Base-by-base conservation (phyloP, 345 rosid genomes). In the Orychophragmus violaceus region DNA sequence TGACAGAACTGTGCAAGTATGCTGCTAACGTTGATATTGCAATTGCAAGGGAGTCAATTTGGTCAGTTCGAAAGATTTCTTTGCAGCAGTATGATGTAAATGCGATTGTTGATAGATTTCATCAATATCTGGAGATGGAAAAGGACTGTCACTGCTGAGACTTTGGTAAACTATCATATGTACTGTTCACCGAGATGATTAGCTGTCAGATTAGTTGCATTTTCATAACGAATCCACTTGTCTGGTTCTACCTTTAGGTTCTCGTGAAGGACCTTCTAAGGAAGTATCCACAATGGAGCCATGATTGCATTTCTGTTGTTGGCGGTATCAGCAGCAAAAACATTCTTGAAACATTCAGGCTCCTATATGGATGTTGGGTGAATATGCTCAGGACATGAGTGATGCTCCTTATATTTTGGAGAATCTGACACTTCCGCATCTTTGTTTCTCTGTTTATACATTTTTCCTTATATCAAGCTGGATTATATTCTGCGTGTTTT, bases 241-340 rank as follows among this genome's bases (percentile, higher is more conserved):
- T 69, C 54, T 41, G 24, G 52, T 19, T 60, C 36, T 48, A 54
- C 22, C 16, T 42, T 3, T 82, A 93, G 96, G 98, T 93, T 70
- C 96, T 93, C 74, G 97, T 93, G 27, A 93, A 93, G 79, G 97
- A 93, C 83, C 83, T 92, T 66, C 78, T 93, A 58, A 87, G 98
- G 68, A 93, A 93, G 75, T 93, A 93, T 77, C 98, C 98, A 6
- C 98, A 93, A 57, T 93, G 97, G 98, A 93, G 98, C 80, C 97
- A 93, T n/a, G 97, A 93, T 71, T 93, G 98, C 82, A 93, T 93
- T 77, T 96, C 97, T 58, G 98, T 90, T 81, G 98, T 93, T 72
- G 98, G 98, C 56, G 86, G 85, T 81, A 93, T 93, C 65, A 92
- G 98, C 78, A 87, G 91, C 74, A 82, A 86, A 30, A 89, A 86